Percentiles rank a stretch among this genome's conserved stretches.
These are phyloP conservation scores for Boechera retrofracta DNA, from an alignment of 345 rosid species.

Conservation along the genomic window DNA sequence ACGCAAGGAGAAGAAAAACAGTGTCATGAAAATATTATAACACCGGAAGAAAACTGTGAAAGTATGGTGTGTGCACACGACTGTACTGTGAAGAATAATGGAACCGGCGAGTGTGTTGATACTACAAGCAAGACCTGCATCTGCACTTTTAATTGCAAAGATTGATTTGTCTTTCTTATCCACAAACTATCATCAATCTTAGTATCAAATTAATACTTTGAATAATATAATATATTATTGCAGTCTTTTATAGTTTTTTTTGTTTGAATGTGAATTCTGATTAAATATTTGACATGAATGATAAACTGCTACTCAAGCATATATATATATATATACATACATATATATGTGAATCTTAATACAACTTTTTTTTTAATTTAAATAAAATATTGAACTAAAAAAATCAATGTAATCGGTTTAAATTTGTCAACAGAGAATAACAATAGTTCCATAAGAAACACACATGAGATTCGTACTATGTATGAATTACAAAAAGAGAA, in stretches of 20 bases:
- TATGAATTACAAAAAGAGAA: conserved; percentile 5
- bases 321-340: too few species aligned
- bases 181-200: background rate
- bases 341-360: too few species aligned
- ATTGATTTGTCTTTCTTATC: background rate
- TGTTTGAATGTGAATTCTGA: too few species aligned
- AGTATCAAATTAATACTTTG: background rate
- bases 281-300: too few species aligned
- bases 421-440: too few species aligned
- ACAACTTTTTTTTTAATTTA: too few species aligned
- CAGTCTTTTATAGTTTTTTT: background rate
- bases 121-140: background rate
- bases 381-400: too few species aligned
- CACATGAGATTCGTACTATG: background rate
- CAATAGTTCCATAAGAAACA: background rate
- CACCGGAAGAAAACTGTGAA: background rate
- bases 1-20: background rate
- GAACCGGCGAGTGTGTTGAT: background rate
- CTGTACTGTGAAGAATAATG: background rate
- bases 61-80: background rate
- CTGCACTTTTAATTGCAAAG: background rate
- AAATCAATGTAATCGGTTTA: too few species aligned
- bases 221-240: background rate
- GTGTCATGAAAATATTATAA: background rate
- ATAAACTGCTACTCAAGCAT: too few species aligned